Base-by-base conservation (phyloP, 768 basidiomycete species). In the Rhodocollybia butyracea region DNA sequence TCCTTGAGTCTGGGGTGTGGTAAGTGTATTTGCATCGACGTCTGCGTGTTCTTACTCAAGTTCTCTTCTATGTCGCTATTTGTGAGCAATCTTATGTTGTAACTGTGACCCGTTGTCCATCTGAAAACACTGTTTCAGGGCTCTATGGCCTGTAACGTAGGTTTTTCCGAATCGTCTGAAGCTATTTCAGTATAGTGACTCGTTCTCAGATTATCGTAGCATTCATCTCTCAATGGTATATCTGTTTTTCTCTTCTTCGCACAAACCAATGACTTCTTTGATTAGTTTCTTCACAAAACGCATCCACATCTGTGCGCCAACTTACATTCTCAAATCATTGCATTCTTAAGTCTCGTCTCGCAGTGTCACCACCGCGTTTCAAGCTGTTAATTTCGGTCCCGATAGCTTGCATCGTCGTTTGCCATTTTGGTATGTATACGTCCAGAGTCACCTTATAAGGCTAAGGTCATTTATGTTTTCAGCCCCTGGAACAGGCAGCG, bases 401-500 rank as follows among this genome's bases (percentile, higher is more conserved):
- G n/a, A n/a, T n/a, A n/a, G n/a, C n/a, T n/a, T n/a, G n/a, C n/a
- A n/a, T n/a, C n/a, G n/a, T n/a, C n/a, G n/a, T n/a, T n/a, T n/a
- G n/a, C n/a, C n/a, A n/a, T n/a, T n/a, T n/a, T n/a, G n/a, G n/a
- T n/a, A n/a, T n/a, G n/a, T n/a, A n/a, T n/a, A n/a, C n/a, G n/a
- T n/a, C n/a, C n/a, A n/a, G n/a, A n/a, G n/a, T n/a, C n/a, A n/a
- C n/a, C n/a, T n/a, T n/a, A n/a, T n/a, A n/a, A n/a, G n/a, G n/a
- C n/a, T n/a, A 10, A 22, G 21, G 6, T 21, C 48, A 38, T 24
- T 52, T 3, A 19, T 15, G 42, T 27, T 38, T 43, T 13, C 54
- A 76, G 77, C 60, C 56, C 56, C 75, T 57, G 77, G 75, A 54
- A 66, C 77, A 29, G 73, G 73, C 76, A n/a, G n/a, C n/a, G n/a